Evolutionary conservation across 1,284 basidiomycete species (phyloP), one percentile per base, ranked within the genome.

Genomic region (Rhodotorula sp.): DNA sequence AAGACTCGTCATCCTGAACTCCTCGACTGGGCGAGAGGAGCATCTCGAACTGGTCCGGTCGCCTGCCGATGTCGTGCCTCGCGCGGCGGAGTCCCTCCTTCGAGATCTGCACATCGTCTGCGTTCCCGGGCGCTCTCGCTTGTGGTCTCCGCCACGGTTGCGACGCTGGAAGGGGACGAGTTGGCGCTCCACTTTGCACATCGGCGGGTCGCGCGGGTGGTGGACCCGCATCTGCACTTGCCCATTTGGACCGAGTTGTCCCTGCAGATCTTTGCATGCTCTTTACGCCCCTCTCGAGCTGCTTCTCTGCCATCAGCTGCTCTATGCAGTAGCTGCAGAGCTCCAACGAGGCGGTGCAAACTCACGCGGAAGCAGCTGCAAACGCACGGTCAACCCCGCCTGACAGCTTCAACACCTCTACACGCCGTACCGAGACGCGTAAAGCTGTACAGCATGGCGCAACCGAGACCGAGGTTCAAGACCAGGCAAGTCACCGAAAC

Each of bases 21-120:
- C 73, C 73, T 18, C 73, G 26, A 20, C 59, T 63, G 1, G 73
- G 73, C n/a, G 67, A 69, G 12, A 69, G 51, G 20, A 75, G 68
- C 67, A 75, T 59, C 57, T 69, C 69, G 55, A 75, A 53, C 53
- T 66, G 62, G 24, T 54, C 51, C 2, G 67, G 66, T 22, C 59
- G 62, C 17, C 59, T 58, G 1, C 73, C 73, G 2, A 73, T 45
- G n/a, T 73, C 69, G 7, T 49, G 64, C 4, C 64, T 30, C 1
- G 73, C 73, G 60, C 33, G 62, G 14, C 67, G 62, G 46, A 75
- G 15, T 1, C 67, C 71, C 2, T 55, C 64, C 10, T 49, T 45
- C 6, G 54, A 33, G 48, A 71, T 71, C 6, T 46, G 57, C 12
- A 33, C 44, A 14, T 15, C 5, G 20, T 30, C 48, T 6, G 12